Evolutionary conservation across 768 basidiomycete genomes (phyloP).

Genomic region (Exsudoporus frostii): DNA sequence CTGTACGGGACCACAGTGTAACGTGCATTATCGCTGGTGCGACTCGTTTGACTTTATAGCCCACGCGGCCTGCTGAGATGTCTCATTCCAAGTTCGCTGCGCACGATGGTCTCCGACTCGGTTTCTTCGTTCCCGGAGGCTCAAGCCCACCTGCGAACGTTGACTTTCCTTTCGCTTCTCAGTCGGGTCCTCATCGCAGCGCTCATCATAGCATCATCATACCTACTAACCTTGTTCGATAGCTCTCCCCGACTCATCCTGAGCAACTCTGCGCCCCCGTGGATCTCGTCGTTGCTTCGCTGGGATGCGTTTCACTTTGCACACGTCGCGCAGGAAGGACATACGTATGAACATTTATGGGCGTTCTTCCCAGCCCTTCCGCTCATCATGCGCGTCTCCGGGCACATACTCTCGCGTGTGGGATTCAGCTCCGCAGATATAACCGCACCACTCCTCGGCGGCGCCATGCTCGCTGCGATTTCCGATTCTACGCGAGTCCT

Average conservation of each 20-base stretch:
- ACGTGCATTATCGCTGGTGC: neutral
- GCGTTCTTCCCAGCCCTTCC: constrained; percentile 82
- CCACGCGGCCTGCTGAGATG: neutral
- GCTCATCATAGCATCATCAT: constrained; percentile 21
- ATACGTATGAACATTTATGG: constrained; percentile 75
- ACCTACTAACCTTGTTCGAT: constrained; percentile 24
- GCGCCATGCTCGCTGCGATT: constrained; percentile 37
- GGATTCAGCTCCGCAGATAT: constrained; percentile 3
- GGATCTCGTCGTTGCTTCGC: constrained; percentile 47
- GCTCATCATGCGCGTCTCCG: constrained; percentile 45
- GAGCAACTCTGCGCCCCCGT: constrained; percentile 7
- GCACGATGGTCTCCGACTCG: neutral
- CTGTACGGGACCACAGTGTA: no score
- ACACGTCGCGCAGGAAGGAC: constrained; percentile 57
- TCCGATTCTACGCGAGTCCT: constrained; percentile 45
- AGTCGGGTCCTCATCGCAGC: constrained; percentile 18
- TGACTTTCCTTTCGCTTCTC: constrained; percentile 24
- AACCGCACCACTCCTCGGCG: constrained; percentile 34
- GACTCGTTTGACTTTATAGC: neutral
- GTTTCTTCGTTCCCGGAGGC: neutral
- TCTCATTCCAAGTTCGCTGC: neutral
- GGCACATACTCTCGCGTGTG: constrained; percentile 16
- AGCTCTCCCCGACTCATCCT: constrained; percentile 26
- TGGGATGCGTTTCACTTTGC: constrained; percentile 91
- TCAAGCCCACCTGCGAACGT: constrained; percentile 16